phyloP scores from a whole-genome alignment of 2,329 filamentous ascomycete species.

The Diplodia scrobiculata region DNA sequence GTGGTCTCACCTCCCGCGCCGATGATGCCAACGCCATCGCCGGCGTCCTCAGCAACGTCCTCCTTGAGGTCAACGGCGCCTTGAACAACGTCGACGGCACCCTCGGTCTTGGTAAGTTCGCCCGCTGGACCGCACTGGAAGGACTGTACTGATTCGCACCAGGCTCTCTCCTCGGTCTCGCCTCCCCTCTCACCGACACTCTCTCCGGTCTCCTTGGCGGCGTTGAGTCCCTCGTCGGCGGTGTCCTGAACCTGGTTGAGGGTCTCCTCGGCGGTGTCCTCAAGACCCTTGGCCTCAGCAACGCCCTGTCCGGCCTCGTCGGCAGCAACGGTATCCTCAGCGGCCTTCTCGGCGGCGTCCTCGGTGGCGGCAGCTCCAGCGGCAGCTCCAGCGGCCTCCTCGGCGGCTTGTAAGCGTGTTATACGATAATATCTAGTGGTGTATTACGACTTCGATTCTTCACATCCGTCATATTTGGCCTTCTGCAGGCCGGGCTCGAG shows the following conservation, averaged over 20 bases:
- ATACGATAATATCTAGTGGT: not conserved
- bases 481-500: conserved; percentile 14
- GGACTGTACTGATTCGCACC: not conserved
- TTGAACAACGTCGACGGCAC: conserved; percentile 16
- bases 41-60: conserved; percentile 18
- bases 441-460: conserved; percentile 5
- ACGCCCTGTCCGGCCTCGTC: conserved; percentile 5
- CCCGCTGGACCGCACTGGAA: not conserved
- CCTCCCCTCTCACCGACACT: conserved; percentile 10
- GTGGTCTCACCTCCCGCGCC: not conserved
- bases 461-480: not conserved
- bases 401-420: conserved; percentile 10
- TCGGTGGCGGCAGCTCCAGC: not conserved
- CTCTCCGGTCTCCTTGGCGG: conserved; percentile 21
- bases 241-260: conserved; percentile 19
- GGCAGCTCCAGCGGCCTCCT: conserved; percentile 12
- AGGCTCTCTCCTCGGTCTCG: conserved; percentile 22
- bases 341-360: not conserved
- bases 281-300: conserved; percentile 11
- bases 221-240: conserved; percentile 11
- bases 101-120: conserved; percentile 26
- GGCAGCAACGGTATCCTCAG: conserved; percentile 1
- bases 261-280: conserved; percentile 23
- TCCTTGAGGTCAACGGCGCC: conserved; percentile 27
- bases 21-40: conserved; percentile 10